Base-by-base conservation (phyloP, 179 eudicot genomes). In the Silene vulgaris region DNA sequence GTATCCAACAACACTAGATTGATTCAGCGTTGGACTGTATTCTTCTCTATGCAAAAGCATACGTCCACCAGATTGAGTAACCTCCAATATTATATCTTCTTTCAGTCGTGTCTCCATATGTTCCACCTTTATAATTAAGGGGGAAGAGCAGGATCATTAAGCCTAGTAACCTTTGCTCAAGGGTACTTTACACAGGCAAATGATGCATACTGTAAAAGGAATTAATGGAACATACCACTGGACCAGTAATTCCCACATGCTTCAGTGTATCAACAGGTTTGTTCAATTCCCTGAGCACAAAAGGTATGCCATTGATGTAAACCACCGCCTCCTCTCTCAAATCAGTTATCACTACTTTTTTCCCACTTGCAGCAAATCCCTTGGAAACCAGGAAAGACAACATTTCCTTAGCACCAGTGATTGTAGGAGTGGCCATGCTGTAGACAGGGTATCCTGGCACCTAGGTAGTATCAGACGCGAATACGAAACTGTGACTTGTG, bases 31-130 rank as follows among this genome's bases (percentile, higher is more conserved):
- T 16, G 93, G 91, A 78, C 85, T 84, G 82, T 79, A 91, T 77
- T 93, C 98, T 84, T 93, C 98, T 65, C 97, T 90, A 80, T 93
- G 98, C 80, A 93, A 85, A 89, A 93, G 98, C 98, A 93, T 91
- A 68, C 98, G 87, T 66, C 97, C 97, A 78, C 95, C 91, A 80
- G 92, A 87, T 68, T 85, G 85, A 76, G 85, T 83, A 71, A 93
- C 84, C 80, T 93, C 98, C 16, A 88, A 80, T 86, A 88, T 75
- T 85, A 93, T 91, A 87, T 93, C 98, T 85, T 93, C 97, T 83
- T 89, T 93, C 29, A 93, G 82, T 30, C 97, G 94, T 74, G 85
- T 88, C 80, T 93, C 98, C 98, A 93, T 87, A 76, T 93, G 89
- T 81, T 89, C 98, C 80, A 92, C 96, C 97, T 92, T 82, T 79